Conservation (phyloP, 1,284 basidiomycete genomes). For the Cutaneotrichosporon sp. region DNA sequence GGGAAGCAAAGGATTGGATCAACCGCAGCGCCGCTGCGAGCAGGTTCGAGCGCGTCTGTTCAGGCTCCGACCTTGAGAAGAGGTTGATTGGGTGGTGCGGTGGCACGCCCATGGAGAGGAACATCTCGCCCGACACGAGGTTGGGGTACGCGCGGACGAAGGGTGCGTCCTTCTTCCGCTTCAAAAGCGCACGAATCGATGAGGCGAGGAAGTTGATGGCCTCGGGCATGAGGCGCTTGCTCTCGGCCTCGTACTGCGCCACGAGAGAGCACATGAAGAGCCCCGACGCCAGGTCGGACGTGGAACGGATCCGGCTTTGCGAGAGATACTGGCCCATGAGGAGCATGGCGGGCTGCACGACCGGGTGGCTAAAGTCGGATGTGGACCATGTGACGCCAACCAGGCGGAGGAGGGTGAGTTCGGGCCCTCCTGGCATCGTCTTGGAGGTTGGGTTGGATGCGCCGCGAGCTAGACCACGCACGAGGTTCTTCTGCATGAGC, state of each 20-base stretch:
- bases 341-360: conserved; percentile 79
- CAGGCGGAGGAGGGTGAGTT: conserved; percentile 77
- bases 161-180: conserved; percentile 54
- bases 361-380: conserved; percentile 88
- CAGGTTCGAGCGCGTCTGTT: conserved; percentile 54
- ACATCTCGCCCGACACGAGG: conserved; percentile 24
- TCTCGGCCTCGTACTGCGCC: conserved; percentile 74
- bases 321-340: conserved; percentile 91
- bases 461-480: conserved; percentile 75
- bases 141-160: conserved; percentile 55
- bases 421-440: conserved; percentile 85
- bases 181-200: conserved; percentile 69
- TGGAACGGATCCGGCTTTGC: conserved; percentile 72
- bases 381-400: conserved; percentile 87
- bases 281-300: conserved; percentile 76
- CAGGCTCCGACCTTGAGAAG: conserved; percentile 33
- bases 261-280: conserved; percentile 85
- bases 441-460: conserved; percentile 64
- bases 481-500: conserved; percentile 93
- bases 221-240: conserved; percentile 87
- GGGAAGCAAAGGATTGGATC: conserved; percentile 65
- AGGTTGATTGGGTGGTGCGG: conserved; percentile 38
- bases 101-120: conserved; percentile 21
- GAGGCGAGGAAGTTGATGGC: conserved; percentile 78
- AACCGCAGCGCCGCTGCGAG: conserved; percentile 65